phyloP scores from a whole-genome alignment of 2,329 filamentous ascomycete genomes.

The Fusarium sp. region DNA sequence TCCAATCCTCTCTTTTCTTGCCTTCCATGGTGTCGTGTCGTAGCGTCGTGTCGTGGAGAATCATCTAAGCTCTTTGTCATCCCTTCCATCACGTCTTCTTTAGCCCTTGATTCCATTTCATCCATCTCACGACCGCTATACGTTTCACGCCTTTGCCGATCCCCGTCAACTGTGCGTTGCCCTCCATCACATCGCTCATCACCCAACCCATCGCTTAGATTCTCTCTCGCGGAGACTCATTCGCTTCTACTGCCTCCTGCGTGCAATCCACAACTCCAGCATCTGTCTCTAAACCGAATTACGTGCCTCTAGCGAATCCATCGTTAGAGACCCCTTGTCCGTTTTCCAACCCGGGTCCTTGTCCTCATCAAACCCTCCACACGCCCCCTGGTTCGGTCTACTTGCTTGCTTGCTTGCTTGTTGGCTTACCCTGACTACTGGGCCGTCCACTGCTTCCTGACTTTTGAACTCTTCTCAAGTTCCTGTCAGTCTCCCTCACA shows the following conservation, averaged over 20 bases:
- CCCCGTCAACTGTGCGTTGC: conserved; percentile 27
- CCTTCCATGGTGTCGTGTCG: conserved; percentile 19
- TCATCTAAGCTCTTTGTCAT: conserved; percentile 20
- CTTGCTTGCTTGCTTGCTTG: conserved; percentile 30
- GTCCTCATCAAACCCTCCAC: conserved; percentile 51
- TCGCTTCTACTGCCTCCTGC: conserved; percentile 36
- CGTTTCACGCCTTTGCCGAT: conserved; percentile 31
- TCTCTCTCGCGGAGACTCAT: conserved; percentile 25
- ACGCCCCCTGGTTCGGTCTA: conserved; percentile 45
- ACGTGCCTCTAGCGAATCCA: conserved; percentile 43
- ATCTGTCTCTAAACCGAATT: conserved; percentile 23
- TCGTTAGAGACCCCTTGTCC: conserved; percentile 40
- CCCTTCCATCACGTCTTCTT: conserved; percentile 26
- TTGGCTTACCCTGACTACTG: conserved; percentile 35
- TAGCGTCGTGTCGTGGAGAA: conserved; percentile 1
- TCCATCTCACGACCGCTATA: conserved; percentile 22
- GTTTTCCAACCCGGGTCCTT: conserved; percentile 45
- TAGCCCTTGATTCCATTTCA: conserved; percentile 24
- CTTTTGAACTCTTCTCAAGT: conserved; percentile 33
- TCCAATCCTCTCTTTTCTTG: conserved; percentile 42
- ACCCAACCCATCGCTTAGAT: conserved; percentile 30
- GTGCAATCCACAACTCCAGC: conserved; percentile 22
- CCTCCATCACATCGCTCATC: conserved; percentile 31
- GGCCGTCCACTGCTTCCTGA: conserved; percentile 37
- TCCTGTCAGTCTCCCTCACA: conserved; percentile 37